Conservation (phyloP, 1,139 yeast species). For the Zygoascus meyerae region DNA sequence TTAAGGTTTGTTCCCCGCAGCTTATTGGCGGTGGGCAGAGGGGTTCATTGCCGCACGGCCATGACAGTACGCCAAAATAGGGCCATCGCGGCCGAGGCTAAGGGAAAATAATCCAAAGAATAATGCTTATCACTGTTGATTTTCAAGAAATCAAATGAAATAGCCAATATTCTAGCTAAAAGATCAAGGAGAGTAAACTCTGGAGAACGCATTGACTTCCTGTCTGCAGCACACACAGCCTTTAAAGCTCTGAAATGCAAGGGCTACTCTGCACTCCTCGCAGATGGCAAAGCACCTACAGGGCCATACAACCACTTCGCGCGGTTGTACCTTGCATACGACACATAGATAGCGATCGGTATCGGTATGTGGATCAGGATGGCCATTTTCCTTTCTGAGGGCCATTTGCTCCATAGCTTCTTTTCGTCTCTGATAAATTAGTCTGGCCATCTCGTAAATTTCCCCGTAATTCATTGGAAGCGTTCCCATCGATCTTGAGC, state of each 20-base stretch:
- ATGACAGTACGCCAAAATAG: no score
- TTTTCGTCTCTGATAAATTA: constrained; percentile 10
- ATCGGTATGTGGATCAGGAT: constrained; percentile 9
- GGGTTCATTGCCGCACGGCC: no score
- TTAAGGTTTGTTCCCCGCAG: no score
- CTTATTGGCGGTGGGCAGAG: no score
- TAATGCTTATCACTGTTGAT: no score
- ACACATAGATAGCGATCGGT: constrained; percentile 47
- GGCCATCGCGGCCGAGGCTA: no score
- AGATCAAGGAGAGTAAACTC: constrained; percentile 37
- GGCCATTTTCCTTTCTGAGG: constrained; percentile 15
- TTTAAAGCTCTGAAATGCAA: constrained; percentile 66
- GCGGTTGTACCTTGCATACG: constrained; percentile 67
- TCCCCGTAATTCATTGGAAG: constrained; percentile 3
- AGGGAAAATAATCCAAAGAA: no score
- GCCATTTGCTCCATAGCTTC: constrained; percentile 12
- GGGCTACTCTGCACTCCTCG: constrained; percentile 71
- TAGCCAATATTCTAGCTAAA: neutral
- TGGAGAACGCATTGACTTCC: constrained; percentile 47
- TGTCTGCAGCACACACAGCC: constrained; percentile 85
- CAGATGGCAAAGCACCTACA: constrained; percentile 86
- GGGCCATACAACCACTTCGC: constrained; percentile 88
- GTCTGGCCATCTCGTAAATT: constrained; percentile 7
- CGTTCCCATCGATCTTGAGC: constrained; percentile 8
- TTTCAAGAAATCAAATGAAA: no score